Evolutionary conservation across 306 rosid species (phyloP), one percentile per base, ranked within the genome.

Genomic region (Dicorynia guianensis): DNA sequence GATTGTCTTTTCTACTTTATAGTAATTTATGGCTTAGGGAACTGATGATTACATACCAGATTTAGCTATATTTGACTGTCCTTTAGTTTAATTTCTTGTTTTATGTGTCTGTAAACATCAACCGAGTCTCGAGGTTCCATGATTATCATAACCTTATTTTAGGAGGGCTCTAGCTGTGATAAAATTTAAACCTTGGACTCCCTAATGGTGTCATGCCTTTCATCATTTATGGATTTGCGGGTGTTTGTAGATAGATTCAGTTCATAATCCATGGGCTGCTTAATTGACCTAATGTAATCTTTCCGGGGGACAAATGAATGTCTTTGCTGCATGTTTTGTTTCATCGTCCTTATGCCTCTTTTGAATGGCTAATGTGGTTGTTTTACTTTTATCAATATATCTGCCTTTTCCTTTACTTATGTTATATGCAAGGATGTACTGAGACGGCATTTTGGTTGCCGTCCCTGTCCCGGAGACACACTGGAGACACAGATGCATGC

Each of bases 1-100:
- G 77, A 72, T 80, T 70, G 18, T 80, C 77, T 78, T 42, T 49
- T 61, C 14, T 63, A 30, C 77, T 49, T 39, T 74, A 33, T 60
- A 46, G 17, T 61, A 50, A 17, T 53, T 57, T 76, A 39, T 40
- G 54, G 40, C 64, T 70, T 69, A 36, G 70, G 33, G 18, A 33
- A 76, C 20, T 15, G 49, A 57, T 63, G 75, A 55, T 69, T 39
- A 42, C 53, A 47, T 67, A 52, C 50, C 25, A 30, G 49, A 62
- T 71, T 56, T 64, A 70, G 39, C 53, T 33, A 53, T 68, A 35
- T 55, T 35, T 57, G 6, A 67, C 9, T 70, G 42, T 49, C 43
- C 8, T 58, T 38, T 60, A 19, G 17, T 40, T 44, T 66, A 3
- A 8, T 65, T 35, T 33, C 78, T 35, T 73, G 14, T 43, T 43